Base-by-base conservation (phyloP, 1,139 yeast genomes). In the Petasospora rhodanensis region DNA sequence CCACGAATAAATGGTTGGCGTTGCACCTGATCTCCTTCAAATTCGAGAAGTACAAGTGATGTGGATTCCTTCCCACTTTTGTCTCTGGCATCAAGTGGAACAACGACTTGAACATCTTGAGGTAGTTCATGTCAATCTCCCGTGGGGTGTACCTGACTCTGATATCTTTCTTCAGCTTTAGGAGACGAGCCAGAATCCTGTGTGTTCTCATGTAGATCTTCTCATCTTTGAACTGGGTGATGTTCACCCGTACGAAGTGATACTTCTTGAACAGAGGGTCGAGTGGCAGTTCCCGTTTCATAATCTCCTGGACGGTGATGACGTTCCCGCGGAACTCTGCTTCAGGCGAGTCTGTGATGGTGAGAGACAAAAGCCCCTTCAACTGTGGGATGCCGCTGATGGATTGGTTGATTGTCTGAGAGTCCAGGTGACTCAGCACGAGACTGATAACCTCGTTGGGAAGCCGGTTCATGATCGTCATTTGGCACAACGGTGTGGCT, bases 51-150 rank as follows among this genome's bases (percentile, higher is more conserved):
- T 15, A 18, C 4, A 47, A 23, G 14, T 16, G 18, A 20, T 37
- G 34, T 14, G 31, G 42, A 12, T 18, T 23, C 28, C 31, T 21
- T 4, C 34, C 29, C 7, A 8, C 16, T 10, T 14, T 22, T 4
- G 32, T 23, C 12, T 19, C 17, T 15, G 27, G 31, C 20, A 26
- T 19, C 8, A 31, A 23, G 16, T 34, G 34, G 33, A 47, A 45
- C 14, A 45, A 26, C 2, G 45, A 37, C 24, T 42, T 47, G 30
- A 49, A 45, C 47, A 43, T 42, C 35, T 43, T 47, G 13, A 46
- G 32, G 23, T 42, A 43, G 5, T 35, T 42, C 24, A 45, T 24
- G 23, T 40, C 43, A n/a, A 49, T 43, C 3, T 32, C 35, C 4
- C 22, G 13, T 2, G 38, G 35, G 4, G 25, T n/a, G 18, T 42